A percentile compares a stretch with the other conserved stretches of the same genome.
phyloP scores from a whole-genome alignment of 2,329 filamentous ascomycete genomes.

The Sarocladiaceae sp. region DNA sequence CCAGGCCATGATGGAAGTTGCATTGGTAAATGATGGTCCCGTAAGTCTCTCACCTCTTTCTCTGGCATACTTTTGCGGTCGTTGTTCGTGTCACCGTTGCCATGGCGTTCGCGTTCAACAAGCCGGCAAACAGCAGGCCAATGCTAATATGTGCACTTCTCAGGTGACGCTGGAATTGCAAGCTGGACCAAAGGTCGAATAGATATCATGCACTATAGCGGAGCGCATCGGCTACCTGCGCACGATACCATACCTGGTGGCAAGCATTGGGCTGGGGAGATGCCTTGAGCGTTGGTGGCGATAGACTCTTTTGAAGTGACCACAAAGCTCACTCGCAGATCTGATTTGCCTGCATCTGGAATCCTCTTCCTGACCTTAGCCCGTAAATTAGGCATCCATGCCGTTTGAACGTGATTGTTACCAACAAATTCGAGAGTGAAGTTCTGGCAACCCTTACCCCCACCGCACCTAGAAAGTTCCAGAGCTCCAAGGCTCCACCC shows the following conservation, averaged over 20 bases:
- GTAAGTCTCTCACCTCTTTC: constrained; percentile 34
- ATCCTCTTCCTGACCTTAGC: too few species aligned
- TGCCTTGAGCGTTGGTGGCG: too few species aligned
- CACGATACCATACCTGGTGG: too few species aligned
- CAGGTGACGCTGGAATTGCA: constrained; percentile 14
- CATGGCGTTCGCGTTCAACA: not conserved
- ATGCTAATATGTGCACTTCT: not conserved
- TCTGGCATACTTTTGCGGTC: not conserved
- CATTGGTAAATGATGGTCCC: constrained; percentile 80
- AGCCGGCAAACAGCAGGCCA: not conserved
- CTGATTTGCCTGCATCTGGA: too few species aligned
- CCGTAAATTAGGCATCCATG: too few species aligned
- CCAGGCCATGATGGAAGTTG: constrained; percentile 98
- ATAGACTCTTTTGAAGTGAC: too few species aligned
- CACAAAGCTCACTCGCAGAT: too few species aligned
- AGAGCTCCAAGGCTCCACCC: constrained; percentile 8
- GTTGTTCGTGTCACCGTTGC: not conserved
- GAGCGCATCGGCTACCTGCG: too few species aligned
- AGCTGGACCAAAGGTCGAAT: constrained; percentile 10
- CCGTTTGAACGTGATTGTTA: too few species aligned
- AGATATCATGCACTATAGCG: too few species aligned
- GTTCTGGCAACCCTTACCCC: not conserved
- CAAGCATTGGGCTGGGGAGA: not conserved
- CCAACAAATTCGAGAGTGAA: too few species aligned
- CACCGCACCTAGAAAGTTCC: constrained; percentile 8